Conservation (phyloP, 2,329 filamentous ascomycete genomes). For the Eutypa lata region DNA sequence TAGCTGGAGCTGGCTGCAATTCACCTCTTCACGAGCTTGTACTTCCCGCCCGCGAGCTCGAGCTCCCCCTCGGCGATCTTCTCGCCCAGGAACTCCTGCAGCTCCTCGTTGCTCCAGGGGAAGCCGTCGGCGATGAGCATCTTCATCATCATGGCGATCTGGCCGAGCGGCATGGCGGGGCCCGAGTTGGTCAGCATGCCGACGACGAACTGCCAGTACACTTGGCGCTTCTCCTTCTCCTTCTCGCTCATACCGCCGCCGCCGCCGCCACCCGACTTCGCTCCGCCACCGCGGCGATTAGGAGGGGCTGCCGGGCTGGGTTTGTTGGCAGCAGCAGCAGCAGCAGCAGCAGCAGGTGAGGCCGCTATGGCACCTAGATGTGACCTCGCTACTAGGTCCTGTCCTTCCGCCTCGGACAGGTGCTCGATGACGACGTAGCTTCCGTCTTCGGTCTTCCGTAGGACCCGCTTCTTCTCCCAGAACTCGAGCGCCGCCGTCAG, state of each 20-base stretch:
- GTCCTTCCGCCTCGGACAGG: conserved; percentile 40
- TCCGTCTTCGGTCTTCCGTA: conserved; percentile 53
- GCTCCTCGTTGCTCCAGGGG: conserved; percentile 83
- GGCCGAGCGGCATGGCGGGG: conserved; percentile 70
- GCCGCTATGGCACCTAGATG: conserved; percentile 17
- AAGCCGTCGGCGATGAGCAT: conserved; percentile 88
- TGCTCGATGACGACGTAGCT: conserved; percentile 68
- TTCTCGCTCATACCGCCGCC: conserved; percentile 58
- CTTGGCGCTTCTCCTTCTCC: conserved; percentile 54
- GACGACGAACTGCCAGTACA: conserved; percentile 90
- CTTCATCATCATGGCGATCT: conserved; percentile 93
- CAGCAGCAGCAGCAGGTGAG: conserved; percentile 14
- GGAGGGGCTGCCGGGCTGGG: conserved; percentile 35
- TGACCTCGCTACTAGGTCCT: conserved; percentile 11
- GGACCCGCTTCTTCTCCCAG: conserved; percentile 67
- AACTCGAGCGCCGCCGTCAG: conserved; percentile 65
- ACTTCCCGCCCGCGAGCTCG: conserved; percentile 68
- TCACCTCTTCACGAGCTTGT: conserved; percentile 62
- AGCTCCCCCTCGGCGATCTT: conserved; percentile 73
- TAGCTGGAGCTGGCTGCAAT: too few species aligned
- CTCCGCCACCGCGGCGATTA: conserved; percentile 7
- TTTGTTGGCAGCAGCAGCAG: conserved; percentile 4
- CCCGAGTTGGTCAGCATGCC: conserved; percentile 94
- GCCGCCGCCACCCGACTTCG: conserved; percentile 23
- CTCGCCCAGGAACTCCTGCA: conserved; percentile 73